These are phyloP conservation scores for apple (Malus domestica) DNA, from an alignment of 306 rosid species.

Conservation along the genomic window ASM211411v1 NC_041794.1:22185001-22185500, in stretches of 20 bases:
- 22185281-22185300: background rate
- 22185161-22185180: background rate
- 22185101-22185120: background rate
- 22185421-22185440: conserved; percentile 65
- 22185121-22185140: background rate
- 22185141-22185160: background rate
- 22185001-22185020: background rate
- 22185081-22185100: background rate
- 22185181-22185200: background rate
- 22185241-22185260: background rate
- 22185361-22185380: conserved; percentile 1
- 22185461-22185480: conserved; percentile 65
- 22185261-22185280: background rate
- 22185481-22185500: conserved; percentile 78
- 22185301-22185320: background rate
- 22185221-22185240: background rate
- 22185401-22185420: conserved; percentile 24
- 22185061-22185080: background rate
- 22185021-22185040: background rate
- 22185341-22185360: background rate
- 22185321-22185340: background rate
- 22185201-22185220: background rate
- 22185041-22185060: background rate
- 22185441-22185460: conserved; percentile 61
- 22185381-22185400: background rate